Evolutionary conservation across 225 moss, liverwort and hornwort genomes (phyloP).

Genomic region (Physcomitrellopsis africana): DNA sequence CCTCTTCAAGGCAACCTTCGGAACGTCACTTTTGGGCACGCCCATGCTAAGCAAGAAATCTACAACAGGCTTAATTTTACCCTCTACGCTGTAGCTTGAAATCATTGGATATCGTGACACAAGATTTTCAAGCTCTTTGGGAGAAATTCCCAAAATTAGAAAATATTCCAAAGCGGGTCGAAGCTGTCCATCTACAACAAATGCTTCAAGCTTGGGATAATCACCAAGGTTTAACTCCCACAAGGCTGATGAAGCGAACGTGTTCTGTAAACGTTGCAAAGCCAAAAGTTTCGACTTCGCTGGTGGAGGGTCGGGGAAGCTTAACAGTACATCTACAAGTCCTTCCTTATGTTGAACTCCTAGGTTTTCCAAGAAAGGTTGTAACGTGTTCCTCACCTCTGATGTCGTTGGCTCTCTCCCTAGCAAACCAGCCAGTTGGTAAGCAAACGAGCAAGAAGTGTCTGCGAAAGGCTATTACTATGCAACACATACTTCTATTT

Average conservation of each 20-base stretch:
- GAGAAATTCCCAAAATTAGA: constrained; percentile 45
- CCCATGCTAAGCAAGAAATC: constrained; percentile 58
- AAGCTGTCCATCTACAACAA: constrained; percentile 55
- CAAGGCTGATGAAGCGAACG: constrained; percentile 16
- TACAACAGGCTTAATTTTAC: constrained; percentile 57
- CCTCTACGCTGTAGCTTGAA: constrained; percentile 59
- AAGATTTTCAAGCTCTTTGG: constrained; percentile 48
- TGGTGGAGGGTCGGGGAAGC: constrained; percentile 63
- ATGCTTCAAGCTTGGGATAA: constrained; percentile 48
- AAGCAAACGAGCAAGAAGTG: constrained; percentile 2
- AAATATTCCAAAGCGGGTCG: constrained; percentile 56
- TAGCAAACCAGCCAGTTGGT: constrained; percentile 19
- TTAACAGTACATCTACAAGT: constrained; percentile 48
- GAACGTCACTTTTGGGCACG: constrained; percentile 44
- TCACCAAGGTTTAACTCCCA: constrained; percentile 40
- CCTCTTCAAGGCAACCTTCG: constrained; percentile 58
- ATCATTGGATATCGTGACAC: constrained; percentile 62
- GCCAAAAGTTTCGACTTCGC: constrained; percentile 32
- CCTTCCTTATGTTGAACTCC: constrained; percentile 54
- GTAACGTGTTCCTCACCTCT: constrained; percentile 51
- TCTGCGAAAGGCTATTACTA: background rate
- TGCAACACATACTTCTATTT: background rate
- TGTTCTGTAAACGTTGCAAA: constrained; percentile 9
- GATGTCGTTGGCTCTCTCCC: constrained; percentile 64
- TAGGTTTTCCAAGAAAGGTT: constrained; percentile 59